These are phyloP conservation scores for Globisporangium canariense DNA, from an alignment of 352 stramenopile species.

Conservation along the genomic window DNA sequence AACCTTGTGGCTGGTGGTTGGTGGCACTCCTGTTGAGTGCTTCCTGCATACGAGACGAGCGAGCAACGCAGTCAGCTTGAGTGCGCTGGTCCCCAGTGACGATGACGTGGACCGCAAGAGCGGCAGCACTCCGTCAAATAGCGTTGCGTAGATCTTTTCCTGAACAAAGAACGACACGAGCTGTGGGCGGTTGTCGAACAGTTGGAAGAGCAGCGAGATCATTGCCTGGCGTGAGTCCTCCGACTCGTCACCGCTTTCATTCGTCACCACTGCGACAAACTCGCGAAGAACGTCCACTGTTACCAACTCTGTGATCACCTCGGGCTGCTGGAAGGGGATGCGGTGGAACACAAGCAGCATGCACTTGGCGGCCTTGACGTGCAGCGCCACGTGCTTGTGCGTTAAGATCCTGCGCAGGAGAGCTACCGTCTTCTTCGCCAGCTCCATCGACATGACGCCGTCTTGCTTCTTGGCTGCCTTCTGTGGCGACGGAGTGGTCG, in stretches of 20 bases:
- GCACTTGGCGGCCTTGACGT: constrained; percentile 69
- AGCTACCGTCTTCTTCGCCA: constrained; percentile 40
- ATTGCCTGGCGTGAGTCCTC: constrained; percentile 68
- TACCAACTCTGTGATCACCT: constrained; percentile 40
- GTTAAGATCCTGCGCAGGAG: constrained; percentile 46
- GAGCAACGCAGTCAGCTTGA: constrained; percentile 59
- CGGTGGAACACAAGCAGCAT: constrained; percentile 60
- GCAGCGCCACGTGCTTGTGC: constrained; percentile 55
- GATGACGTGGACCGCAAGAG: constrained; percentile 43
- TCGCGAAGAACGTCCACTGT: constrained; percentile 46
- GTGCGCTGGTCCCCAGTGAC: constrained; percentile 29
- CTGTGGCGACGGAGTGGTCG: constrained; percentile 7
- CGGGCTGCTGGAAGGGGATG: constrained; percentile 25
- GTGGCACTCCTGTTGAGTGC: constrained; percentile 16
- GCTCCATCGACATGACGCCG: constrained; percentile 32
- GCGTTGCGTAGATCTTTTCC: constrained; percentile 49
- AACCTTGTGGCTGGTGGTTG: no score
- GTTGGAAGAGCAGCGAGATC: constrained; percentile 55
- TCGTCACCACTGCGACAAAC: constrained; percentile 51
- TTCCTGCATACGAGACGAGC: constrained; percentile 51
- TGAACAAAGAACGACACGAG: constrained; percentile 58
- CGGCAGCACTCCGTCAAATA: constrained; percentile 51
- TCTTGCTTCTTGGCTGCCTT: constrained; percentile 17
- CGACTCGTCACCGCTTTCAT: constrained; percentile 46
- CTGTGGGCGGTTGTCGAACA: constrained; percentile 56